Evolutionary conservation across 129 eudicot genomes (phyloP), one percentile per base, ranked within the genome.

Genomic region (Flaveria ramosissima): DNA sequence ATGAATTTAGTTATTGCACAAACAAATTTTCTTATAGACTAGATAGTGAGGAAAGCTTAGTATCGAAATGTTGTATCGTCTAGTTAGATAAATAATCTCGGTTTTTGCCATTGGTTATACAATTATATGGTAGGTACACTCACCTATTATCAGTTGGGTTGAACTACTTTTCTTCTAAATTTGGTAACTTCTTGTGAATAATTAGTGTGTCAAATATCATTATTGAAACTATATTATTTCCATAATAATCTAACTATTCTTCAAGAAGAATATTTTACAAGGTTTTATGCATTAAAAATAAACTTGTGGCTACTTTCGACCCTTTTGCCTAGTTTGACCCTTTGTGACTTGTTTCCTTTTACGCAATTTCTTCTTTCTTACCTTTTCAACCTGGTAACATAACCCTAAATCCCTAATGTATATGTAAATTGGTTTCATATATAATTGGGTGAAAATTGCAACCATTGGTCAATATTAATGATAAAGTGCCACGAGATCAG

Each of bases 401-500:
- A 45, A 42, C 59, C 12, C 60, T 17, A 59, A 15, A 42, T 21
- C 45, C 11, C 59, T 17, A 47, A 15, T 59, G 24, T 39, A 9
- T 27, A 74, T 23, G 48, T 72, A 72, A 55, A 72, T 6, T 7
- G 8, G 64, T 23, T 74, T 61, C 59, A 26, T n/a, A 62, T 45
- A 16, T 53, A 55, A 72, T 55, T 19, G 14, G 41, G 50, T 42
- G 4, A 3, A 39, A 72, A 39, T 41, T 13, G 6, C 53, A 61
- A 55, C 52, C 53, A 11, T 53, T 20, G 41, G 52, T 72, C 20
- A 46, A 43, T 43, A 45, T 20, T n/a, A 32, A 15, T 48, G 21
- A 57, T 51, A 55, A 51, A 51, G 50, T 45, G 21, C 63, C 53
- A 61, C 60, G 6, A 43, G 62, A 78, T 60, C 71, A 78, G 32